Evolutionary conservation across 2,329 filamentous ascomycete genomes (phyloP).

Genomic region (Fusarium sp.): DNA sequence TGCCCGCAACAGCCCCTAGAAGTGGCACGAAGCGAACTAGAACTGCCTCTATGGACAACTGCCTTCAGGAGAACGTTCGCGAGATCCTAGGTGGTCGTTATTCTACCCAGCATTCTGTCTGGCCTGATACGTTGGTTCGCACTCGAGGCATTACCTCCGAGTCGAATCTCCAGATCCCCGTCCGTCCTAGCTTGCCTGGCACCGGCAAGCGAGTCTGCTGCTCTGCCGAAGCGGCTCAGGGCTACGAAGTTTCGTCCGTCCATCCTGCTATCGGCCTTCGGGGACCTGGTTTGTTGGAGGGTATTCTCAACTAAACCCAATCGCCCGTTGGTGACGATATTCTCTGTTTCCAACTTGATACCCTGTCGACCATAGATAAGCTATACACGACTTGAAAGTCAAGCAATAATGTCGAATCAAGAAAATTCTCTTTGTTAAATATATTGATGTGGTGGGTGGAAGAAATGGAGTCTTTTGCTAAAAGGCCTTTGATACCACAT

Average conservation of each 20-base stretch:
- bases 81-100: constrained; percentile 62
- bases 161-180: constrained; percentile 50
- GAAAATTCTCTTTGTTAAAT: constrained; percentile 43
- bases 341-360: constrained; percentile 34
- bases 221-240: constrained; percentile 64
- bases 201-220: constrained; percentile 74
- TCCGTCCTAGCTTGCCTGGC: constrained; percentile 56
- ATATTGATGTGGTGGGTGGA: constrained; percentile 39
- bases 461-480: constrained; percentile 45
- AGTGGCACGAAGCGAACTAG: constrained; percentile 68
- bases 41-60: constrained; percentile 65
- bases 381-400: constrained; percentile 33
- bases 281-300: constrained; percentile 74
- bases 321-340: constrained; percentile 29
- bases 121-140: constrained; percentile 53
- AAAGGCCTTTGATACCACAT: constrained; percentile 46
- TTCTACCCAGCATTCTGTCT: constrained; percentile 41
- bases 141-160: constrained; percentile 43
- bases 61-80: constrained; percentile 74
- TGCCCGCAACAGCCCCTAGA: constrained; percentile 45
- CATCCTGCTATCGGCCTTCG: constrained; percentile 61
- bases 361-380: constrained; percentile 31
- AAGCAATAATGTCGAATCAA: constrained; percentile 42
- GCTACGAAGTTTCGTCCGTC: constrained; percentile 57
- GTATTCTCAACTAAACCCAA: constrained; percentile 63